Conservation (phyloP, 1,284 basidiomycete species). For the Sanghuangporus baumii region DNA sequence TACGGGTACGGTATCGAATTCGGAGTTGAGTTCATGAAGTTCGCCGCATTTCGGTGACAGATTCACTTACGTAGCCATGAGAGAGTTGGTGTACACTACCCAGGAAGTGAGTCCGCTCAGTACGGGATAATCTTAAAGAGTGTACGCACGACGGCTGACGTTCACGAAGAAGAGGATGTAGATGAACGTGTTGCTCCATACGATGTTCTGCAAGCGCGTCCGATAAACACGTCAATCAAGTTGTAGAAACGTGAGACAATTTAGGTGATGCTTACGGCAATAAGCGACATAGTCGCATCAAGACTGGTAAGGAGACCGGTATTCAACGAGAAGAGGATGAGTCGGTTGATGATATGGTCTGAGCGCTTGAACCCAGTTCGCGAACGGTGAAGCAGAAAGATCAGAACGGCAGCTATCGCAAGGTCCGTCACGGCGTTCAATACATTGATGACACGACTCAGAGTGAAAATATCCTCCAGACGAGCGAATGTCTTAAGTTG, state of each 20-base stretch:
- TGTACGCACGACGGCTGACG: slow-evolving; percentile 16
- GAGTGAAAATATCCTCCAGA: slow-evolving; percentile 8
- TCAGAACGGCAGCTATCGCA: slow-evolving; percentile 14
- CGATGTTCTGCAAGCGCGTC: slow-evolving; percentile 9
- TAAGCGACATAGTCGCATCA: slow-evolving; percentile 15
- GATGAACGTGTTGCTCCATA: slow-evolving; percentile 12
- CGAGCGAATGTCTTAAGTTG: slow-evolving; percentile 7
- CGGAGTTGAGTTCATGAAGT: not conserved
- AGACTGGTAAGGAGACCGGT: slow-evolving; percentile 16
- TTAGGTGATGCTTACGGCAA: slow-evolving; percentile 9
- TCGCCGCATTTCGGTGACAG: not conserved
- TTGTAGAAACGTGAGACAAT: not conserved
- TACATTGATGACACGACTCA: slow-evolving; percentile 13
- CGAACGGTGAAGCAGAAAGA: slow-evolving; percentile 12
- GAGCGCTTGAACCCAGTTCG: slow-evolving; percentile 16
- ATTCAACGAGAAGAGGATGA: slow-evolving; percentile 18
- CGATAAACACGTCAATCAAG: not conserved
- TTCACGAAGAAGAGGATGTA: slow-evolving; percentile 16
- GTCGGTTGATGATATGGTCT: slow-evolving; percentile 16
- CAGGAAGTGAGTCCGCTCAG: not conserved
- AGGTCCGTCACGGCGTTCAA: slow-evolving; percentile 10
- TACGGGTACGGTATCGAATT: not conserved
- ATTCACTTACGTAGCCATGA: slow-evolving; percentile 14
- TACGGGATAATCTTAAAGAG: not conserved
- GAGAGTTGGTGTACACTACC: slow-evolving; percentile 17